Evolutionary conservation across 345 rosid species (phyloP), one percentile per base, ranked within the genome.

Genomic region (Pistacia atlantica): DNA sequence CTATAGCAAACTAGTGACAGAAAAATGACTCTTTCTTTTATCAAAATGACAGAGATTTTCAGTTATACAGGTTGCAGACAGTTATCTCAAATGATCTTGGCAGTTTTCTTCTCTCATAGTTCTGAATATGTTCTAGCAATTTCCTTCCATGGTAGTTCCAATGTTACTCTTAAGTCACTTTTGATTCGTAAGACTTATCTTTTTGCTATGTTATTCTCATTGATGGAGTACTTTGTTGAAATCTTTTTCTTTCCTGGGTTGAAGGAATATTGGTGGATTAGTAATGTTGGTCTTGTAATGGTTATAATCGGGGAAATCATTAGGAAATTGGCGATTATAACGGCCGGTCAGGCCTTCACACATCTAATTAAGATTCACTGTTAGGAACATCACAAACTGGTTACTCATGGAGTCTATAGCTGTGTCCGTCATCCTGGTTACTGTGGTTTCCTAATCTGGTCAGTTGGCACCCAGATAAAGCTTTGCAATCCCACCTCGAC

Each of bases 391-490:
- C 97, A 90, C 58, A 80, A 59, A 75, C 85, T 90, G 69, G 81
- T 91, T 65, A 91, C 93, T 69, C 69, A 82, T 56, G 93, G 94
- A 56, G 82, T 89, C 33, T 89, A 87, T 76, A 73, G 81, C 14
- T 70, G 84, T n/a, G 76, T 90, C 63, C 91, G 94, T 58, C 89
- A 90, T 85, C 94, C 97, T 1, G 82, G 94, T 72, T 92, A 92
- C 66, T 83, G 81, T 0, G 93, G 95, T 77, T 92, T 92, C 82
- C 81, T 89, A 31, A 65, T 92, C 33, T 90, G 93, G 92, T 83
- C 93, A 38, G 92, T 87, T 4, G 93, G 92, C 48, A 88, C 93
- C n/a, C 95, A 89, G 78, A 83, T 90, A 73, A 90, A 89, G 97
- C 76, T 92, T 59, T 90, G 93, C 70, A 90, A 92, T 74, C 95